Percentiles rank a stretch among this genome's conserved stretches.
Evolutionary conservation across 2,329 filamentous ascomycete genomes (phyloP).

Genomic region (Microdochium paspali): DNA sequence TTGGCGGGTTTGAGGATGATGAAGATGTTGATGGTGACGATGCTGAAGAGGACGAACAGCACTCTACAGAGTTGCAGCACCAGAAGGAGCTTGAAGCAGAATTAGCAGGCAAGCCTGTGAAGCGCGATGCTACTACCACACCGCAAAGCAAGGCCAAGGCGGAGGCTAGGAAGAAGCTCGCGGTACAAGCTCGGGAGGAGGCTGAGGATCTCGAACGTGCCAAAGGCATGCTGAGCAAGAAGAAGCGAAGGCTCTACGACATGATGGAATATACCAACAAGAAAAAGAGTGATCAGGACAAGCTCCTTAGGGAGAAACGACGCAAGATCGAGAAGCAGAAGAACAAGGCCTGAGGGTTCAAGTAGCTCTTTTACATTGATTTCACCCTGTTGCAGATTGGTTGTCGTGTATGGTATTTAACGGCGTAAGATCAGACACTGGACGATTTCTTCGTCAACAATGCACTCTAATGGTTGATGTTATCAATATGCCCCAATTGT

Average conservation of each 20-base stretch:
- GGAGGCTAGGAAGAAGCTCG: conserved; percentile 59
- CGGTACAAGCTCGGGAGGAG: conserved; percentile 64
- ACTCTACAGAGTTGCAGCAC: conserved; percentile 56
- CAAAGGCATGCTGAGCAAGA: conserved; percentile 97
- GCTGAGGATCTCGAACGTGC: conserved; percentile 83
- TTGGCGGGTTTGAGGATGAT: conserved; percentile 41
- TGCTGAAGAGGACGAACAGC: conserved; percentile 48
- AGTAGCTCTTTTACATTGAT: neutral
- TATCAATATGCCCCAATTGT: no score
- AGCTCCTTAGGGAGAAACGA: conserved; percentile 79
- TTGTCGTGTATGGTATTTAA: neutral
- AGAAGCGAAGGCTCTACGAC: conserved; percentile 95
- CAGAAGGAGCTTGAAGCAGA: conserved; percentile 92
- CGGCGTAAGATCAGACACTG: neutral
- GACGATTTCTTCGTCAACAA: no score
- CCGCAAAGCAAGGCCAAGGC: conserved; percentile 56
- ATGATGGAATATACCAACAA: conserved; percentile 96
- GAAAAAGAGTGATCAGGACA: conserved; percentile 84
- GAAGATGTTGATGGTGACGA: conserved; percentile 32
- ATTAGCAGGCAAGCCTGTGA: conserved; percentile 58
- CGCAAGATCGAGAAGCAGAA: conserved; percentile 72
- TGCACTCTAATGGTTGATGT: no score
- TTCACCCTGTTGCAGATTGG: neutral
- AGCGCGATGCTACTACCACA: conserved; percentile 34
- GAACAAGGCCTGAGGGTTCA: conserved; percentile 14